Evolutionary conservation across 2,329 filamentous ascomycete genomes (phyloP).

Genomic region (Scedosporium boydii): DNA sequence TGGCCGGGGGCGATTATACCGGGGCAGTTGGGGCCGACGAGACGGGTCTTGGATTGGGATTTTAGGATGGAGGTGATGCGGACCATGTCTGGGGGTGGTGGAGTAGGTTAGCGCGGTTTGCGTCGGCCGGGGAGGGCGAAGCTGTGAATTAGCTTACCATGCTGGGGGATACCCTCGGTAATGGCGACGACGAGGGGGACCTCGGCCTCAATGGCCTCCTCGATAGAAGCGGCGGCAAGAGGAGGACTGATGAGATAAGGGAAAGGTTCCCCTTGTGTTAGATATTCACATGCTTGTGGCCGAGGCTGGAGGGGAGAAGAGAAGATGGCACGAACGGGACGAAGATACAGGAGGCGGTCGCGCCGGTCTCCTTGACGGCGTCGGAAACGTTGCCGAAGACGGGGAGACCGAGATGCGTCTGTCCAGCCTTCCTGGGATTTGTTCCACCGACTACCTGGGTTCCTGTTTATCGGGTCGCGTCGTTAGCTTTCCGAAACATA

Average conservation of each 20-base stretch:
- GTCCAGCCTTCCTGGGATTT: constrained; percentile 97
- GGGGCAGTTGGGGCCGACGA: constrained; percentile 96
- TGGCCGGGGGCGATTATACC: constrained; percentile 91
- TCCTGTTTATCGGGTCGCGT: constrained; percentile 39
- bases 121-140: not conserved
- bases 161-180: constrained; percentile 95
- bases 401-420: constrained; percentile 78
- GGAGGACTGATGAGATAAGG: constrained; percentile 51
- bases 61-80: constrained; percentile 97
- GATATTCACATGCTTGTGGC: not conserved
- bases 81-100: constrained; percentile 69
- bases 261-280: not conserved
- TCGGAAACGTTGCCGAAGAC: constrained; percentile 88
- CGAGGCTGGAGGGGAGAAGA: not conserved
- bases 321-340: constrained; percentile 59
- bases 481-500: constrained; percentile 9
- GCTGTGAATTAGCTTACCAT: constrained; percentile 51
- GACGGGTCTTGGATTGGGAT: constrained; percentile 91
- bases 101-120: constrained; percentile 3
- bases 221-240: constrained; percentile 86
- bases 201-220: constrained; percentile 90
- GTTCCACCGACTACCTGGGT: constrained; percentile 97
- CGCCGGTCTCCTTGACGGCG: constrained; percentile 81
- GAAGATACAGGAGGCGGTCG: constrained; percentile 89
- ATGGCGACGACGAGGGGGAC: constrained; percentile 94